A percentile compares a stretch with the other conserved stretches of the same genome.
phyloP scores from a whole-genome alignment of 192 early-diverging fungal genomes.

The Tieghemiomyces parasiticus region DNA sequence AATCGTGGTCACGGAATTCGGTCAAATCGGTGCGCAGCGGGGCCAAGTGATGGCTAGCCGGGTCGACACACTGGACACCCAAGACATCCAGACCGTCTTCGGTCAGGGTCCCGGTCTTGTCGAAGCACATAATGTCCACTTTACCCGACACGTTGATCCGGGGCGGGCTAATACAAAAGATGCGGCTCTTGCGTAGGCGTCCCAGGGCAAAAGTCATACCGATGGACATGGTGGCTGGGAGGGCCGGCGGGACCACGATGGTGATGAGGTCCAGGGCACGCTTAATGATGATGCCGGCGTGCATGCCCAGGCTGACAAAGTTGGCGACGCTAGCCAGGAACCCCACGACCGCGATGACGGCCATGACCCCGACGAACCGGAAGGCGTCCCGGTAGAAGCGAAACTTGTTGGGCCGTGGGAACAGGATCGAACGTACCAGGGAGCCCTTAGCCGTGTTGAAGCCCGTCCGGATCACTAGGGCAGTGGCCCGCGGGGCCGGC shows the following conservation, averaged over 20 bases:
- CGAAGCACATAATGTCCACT: conserved; percentile 92
- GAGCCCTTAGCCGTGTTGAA: conserved; percentile 97
- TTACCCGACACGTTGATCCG: conserved; percentile 94
- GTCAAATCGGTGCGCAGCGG: conserved; percentile 20
- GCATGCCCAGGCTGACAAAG: conserved; percentile 69
- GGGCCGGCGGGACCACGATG: conserved; percentile 89
- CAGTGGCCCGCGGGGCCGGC: conserved; percentile 29
- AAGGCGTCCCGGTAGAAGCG: conserved; percentile 97
- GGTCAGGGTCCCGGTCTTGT: conserved; percentile 96
- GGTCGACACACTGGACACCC: conserved; percentile 58
- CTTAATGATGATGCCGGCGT: conserved; percentile 52
- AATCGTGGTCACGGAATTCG: conserved; percentile 24
- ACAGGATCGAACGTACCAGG: conserved; percentile 87
- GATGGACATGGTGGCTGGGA: conserved; percentile 96
- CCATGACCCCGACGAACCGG: conserved; percentile 85
- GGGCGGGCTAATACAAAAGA: conserved; percentile 89
- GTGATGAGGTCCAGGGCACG: conserved; percentile 95
- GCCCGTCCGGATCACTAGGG: conserved; percentile 80
- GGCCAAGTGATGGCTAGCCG: conserved; percentile 24
- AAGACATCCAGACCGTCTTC: conserved; percentile 92
- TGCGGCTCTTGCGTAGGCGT: conserved; percentile 58
- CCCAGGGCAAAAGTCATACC: conserved; percentile 91
- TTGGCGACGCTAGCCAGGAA: conserved; percentile 79
- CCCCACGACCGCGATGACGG: conserved; percentile 64
- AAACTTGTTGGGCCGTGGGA: conserved; percentile 92